These are phyloP conservation scores for Colletotrichum ledebouriae DNA, from an alignment of 2,329 filamentous ascomycete genomes.

Conservation along the genomic window DNA sequence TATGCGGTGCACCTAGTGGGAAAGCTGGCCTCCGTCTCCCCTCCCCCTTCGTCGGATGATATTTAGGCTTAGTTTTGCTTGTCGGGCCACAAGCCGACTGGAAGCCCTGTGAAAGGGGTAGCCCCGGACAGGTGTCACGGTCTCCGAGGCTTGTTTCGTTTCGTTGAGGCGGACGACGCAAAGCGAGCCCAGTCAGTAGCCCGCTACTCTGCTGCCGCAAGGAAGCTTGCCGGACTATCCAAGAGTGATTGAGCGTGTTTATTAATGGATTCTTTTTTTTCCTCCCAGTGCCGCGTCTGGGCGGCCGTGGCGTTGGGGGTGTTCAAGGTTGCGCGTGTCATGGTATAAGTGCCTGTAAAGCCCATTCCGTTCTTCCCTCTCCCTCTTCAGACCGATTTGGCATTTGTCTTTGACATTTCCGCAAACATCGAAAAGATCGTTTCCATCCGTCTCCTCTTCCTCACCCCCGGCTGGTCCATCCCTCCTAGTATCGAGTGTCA, in stretches of 20 bases:
- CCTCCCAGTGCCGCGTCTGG: slow-evolving; percentile 33
- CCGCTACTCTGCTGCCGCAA: slow-evolving; percentile 33
- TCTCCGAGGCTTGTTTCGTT: slow-evolving; percentile 42
- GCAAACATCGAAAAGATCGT: slow-evolving; percentile 27
- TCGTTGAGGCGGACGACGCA: slow-evolving; percentile 42
- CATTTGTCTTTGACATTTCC: slow-evolving; percentile 32
- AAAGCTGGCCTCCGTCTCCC: not conserved
- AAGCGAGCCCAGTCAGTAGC: slow-evolving; percentile 36
- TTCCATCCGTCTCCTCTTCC: not conserved
- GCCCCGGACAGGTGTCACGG: slow-evolving; percentile 41
- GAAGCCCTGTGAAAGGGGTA: slow-evolving; percentile 26
- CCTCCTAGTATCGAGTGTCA: slow-evolving; percentile 15
- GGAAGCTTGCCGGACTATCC: slow-evolving; percentile 38
- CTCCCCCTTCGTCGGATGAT: slow-evolving; percentile 34
- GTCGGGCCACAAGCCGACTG: slow-evolving; percentile 36
- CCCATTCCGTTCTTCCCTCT: slow-evolving; percentile 2
- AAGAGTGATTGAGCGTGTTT: slow-evolving; percentile 31
- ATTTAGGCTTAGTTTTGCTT: slow-evolving; percentile 32
- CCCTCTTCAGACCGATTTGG: slow-evolving; percentile 19
- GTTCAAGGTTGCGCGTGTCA: slow-evolving; percentile 7
- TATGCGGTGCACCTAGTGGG: not conserved
- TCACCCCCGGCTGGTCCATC: slow-evolving; percentile 37
- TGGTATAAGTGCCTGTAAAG: slow-evolving; percentile 39
- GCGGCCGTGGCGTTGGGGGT: slow-evolving; percentile 32
- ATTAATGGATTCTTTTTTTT: slow-evolving; percentile 30